phyloP scores from a whole-genome alignment of 2,329 filamentous ascomycete species.

The Trichoderma sp. region DNA sequence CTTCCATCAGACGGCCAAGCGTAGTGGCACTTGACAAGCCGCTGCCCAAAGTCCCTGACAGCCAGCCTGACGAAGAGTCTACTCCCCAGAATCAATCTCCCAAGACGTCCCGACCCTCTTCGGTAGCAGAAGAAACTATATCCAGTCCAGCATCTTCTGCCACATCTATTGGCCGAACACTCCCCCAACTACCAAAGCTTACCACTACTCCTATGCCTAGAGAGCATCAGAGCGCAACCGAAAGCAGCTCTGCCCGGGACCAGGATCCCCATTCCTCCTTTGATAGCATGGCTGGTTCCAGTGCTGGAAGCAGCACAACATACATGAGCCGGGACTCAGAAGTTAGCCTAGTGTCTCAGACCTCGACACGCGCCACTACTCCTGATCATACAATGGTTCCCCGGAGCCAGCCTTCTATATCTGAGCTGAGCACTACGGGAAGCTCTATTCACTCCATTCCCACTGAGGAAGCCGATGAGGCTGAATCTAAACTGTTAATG shows the following conservation, averaged over 20 bases:
- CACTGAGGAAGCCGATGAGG: slow-evolving; percentile 74
- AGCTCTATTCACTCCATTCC: slow-evolving; percentile 61
- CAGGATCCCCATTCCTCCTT: slow-evolving; percentile 54
- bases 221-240: slow-evolving; percentile 48
- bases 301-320: slow-evolving; percentile 74
- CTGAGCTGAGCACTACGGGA: slow-evolving; percentile 64
- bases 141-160: slow-evolving; percentile 46
- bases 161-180: slow-evolving; percentile 46
- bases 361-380: slow-evolving; percentile 84
- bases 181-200: slow-evolving; percentile 58
- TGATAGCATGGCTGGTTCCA: slow-evolving; percentile 72
- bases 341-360: slow-evolving; percentile 73
- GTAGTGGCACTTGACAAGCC: slow-evolving; percentile 61
- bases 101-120: slow-evolving; percentile 43
- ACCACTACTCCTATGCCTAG: slow-evolving; percentile 48
- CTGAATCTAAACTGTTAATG: slow-evolving; percentile 80
- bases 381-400: slow-evolving; percentile 62
- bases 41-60: slow-evolving; percentile 59
- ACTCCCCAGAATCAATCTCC: slow-evolving; percentile 34
- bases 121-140: slow-evolving; percentile 41
- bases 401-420: slow-evolving; percentile 59
- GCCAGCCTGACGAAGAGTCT: slow-evolving; percentile 12
- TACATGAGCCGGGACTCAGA: slow-evolving; percentile 80
- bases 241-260: slow-evolving; percentile 47
- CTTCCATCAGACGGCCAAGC: slow-evolving; percentile 38